Conservation (phyloP, 139 green algal species). For the Chara braunii region DNA sequence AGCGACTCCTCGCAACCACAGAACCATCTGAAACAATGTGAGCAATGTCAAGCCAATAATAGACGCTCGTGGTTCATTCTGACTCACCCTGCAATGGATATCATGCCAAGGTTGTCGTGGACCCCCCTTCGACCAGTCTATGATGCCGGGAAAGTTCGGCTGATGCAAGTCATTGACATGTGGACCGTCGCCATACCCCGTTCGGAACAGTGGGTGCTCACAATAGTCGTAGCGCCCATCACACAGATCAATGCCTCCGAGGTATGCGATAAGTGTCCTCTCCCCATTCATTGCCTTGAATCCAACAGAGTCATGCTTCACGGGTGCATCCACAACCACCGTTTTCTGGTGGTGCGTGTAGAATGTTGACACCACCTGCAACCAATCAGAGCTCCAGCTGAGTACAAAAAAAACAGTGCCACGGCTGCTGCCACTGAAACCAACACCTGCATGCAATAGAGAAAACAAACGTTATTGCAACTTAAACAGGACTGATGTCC, state of each 20-base stretch:
- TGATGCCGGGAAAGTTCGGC: background rate
- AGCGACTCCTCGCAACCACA: too few relatives aligned
- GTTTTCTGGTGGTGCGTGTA: conserved; percentile 36
- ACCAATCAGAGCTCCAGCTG: too few relatives aligned
- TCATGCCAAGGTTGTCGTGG: conserved; percentile 59
- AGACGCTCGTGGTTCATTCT: too few relatives aligned
- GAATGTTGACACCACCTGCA: too few relatives aligned
- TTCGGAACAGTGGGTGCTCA: conserved; percentile 9
- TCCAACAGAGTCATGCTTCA: too few relatives aligned
- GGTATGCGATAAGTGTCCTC: conserved; percentile 42
- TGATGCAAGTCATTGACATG: conserved; percentile 46
- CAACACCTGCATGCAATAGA: too few relatives aligned
- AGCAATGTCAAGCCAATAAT: too few relatives aligned
- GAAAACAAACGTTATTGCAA: too few relatives aligned
- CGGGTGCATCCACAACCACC: conserved; percentile 8
- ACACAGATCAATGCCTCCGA: conserved; percentile 57
- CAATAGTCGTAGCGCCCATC: conserved; percentile 52
- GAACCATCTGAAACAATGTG: too few relatives aligned
- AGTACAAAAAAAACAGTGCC: too few relatives aligned
- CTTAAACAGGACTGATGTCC: too few relatives aligned
- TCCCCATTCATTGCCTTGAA: background rate
- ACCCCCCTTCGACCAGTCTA: background rate
- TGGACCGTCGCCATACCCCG: background rate
- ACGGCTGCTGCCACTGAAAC: too few relatives aligned
- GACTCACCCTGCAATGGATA: conserved; percentile 52